Base-by-base conservation (phyloP, 2,329 filamentous ascomycete genomes). In the Paecilomyces sp. region DNA sequence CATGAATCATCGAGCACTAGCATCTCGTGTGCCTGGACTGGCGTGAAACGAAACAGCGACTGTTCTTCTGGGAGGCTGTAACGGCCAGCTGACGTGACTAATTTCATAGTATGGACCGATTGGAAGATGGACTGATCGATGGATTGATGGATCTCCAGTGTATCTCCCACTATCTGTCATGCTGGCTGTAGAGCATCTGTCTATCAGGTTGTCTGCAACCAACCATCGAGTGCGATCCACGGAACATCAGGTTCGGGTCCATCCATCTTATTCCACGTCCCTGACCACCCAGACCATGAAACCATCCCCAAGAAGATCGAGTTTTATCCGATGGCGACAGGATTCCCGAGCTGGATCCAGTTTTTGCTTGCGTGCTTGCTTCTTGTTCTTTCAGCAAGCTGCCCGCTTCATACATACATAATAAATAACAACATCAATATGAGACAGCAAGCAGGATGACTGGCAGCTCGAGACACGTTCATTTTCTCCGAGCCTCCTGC, bases 1-100 rank as follows among this genome's bases (percentile, higher is more conserved):
- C 55, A 56, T 56, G 55, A 56, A 22, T 56, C 55, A 41, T 56
- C 33, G 55, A 55, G 31, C 31, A 33, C n/a, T 15, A 22, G 22
- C 24, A 54, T 55, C 36, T 41, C 36, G 36, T 18, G 41, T 47
- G 41, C 41, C 41, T 47, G 41, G 41, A 47, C 41, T 18, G 41
- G 18, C 18, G 41, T 47, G 41, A 47, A 47, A 47, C 41, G 41
- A 47, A 47, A 47, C 41, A 47, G 36, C 1, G 6, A 13, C 36
- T 8, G 15, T 18, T n/a, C 13, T n/a, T 15, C 15, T n/a, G 36
- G 36, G 36, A 6, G 30, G 30, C 9, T 31, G 9, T 31, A 15
- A 47, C 41, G 41, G 15, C n/a, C n/a, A 18, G n/a, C 41, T 47
- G 41, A 47, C 41, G n/a, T 47, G 41, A 47, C 15, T n/a, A n/a